phyloP scores from a whole-genome alignment of 768 basidiomycete species.

The Termitomyces sp. region DNA sequence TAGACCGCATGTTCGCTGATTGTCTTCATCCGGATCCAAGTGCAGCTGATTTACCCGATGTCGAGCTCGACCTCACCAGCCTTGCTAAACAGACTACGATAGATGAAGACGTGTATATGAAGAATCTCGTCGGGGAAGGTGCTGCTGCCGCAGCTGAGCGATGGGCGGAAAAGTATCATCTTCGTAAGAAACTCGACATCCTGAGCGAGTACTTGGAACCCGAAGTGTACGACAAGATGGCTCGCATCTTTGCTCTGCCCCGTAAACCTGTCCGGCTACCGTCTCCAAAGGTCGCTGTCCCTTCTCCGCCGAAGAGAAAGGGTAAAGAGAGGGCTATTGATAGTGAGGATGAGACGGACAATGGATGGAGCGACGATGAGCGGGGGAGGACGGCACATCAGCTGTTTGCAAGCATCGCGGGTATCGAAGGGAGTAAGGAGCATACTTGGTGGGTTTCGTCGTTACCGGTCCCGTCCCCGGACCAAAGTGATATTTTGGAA shows the following conservation, averaged over 20 bases:
- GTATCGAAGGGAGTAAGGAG: slow-evolving; percentile 29
- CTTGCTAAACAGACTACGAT: slow-evolving; percentile 14
- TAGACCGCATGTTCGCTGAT: slow-evolving; percentile 63
- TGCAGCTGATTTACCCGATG: not conserved
- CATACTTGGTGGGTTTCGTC: slow-evolving; percentile 27
- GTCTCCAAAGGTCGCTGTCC: not conserved
- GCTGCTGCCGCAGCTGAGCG: slow-evolving; percentile 40
- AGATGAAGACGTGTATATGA: slow-evolving; percentile 48
- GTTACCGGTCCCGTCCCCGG: slow-evolving; percentile 4
- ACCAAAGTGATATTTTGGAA: not conserved
- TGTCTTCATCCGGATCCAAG: slow-evolving; percentile 39
- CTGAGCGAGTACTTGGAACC: slow-evolving; percentile 42
- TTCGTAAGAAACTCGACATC: slow-evolving; percentile 38
- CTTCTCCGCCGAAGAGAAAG: slow-evolving; percentile 11
- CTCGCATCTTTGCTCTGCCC: slow-evolving; percentile 24
- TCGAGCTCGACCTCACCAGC: slow-evolving; percentile 6
- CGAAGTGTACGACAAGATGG: slow-evolving; percentile 30
- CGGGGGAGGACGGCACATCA: slow-evolving; percentile 53
- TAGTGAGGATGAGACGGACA: slow-evolving; percentile 31
- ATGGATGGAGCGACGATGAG: slow-evolving; percentile 42
- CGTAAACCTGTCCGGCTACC: not conserved
- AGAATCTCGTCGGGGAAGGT: slow-evolving; percentile 64
- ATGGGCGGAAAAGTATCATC: slow-evolving; percentile 53
- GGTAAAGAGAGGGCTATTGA: slow-evolving; percentile 18
- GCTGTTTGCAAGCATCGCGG: slow-evolving; percentile 46